Evolutionary conservation across 1,284 basidiomycete genomes (phyloP).

Genomic region (Quambalaria eucalypti): DNA sequence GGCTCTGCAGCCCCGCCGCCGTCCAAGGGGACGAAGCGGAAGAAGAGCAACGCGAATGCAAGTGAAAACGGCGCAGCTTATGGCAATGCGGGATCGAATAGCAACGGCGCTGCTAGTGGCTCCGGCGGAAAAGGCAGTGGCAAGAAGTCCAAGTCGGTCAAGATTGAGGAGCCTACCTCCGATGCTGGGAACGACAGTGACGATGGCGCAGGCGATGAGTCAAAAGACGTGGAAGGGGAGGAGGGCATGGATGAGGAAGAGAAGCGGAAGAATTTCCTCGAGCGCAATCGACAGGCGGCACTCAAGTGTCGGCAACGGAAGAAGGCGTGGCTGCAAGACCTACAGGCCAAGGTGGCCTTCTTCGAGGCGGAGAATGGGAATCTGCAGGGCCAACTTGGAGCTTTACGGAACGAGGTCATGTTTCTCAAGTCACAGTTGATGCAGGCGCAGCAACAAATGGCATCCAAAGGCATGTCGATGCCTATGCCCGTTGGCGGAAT

Average conservation of each 20-base stretch:
- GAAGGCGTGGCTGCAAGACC: slow-evolving; percentile 87
- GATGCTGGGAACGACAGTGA: slow-evolving; percentile 16
- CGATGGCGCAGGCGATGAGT: slow-evolving; percentile 1
- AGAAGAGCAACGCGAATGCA: slow-evolving; percentile 12
- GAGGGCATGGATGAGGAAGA: slow-evolving; percentile 44
- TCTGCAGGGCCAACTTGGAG: slow-evolving; percentile 55
- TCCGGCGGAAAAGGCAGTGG: slow-evolving; percentile 20
- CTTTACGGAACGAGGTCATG: slow-evolving; percentile 53
- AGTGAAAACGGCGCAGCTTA: not conserved
- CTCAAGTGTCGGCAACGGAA: slow-evolving; percentile 97
- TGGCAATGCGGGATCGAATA: no score
- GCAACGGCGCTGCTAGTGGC: not conserved
- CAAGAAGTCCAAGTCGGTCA: slow-evolving; percentile 29
- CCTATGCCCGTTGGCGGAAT: not conserved
- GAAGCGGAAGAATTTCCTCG: slow-evolving; percentile 43
- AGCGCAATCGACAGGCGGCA: slow-evolving; percentile 57
- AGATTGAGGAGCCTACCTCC: slow-evolving; percentile 6
- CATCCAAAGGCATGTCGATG: not conserved
- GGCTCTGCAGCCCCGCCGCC: slow-evolving; percentile 2
- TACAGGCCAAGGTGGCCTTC: slow-evolving; percentile 87
- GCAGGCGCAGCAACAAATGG: slow-evolving; percentile 16
- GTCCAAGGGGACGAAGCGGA: slow-evolving; percentile 23
- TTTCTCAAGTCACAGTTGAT: slow-evolving; percentile 40
- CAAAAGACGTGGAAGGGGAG: slow-evolving; percentile 15
- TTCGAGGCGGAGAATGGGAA: slow-evolving; percentile 86